A percentile compares a stretch with the other conserved stretches of the same genome.
These are phyloP conservation scores for Gnomoniopsis sp. DNA, from an alignment of 2,329 filamentous ascomycete species.

Conservation along the genomic window DNA sequence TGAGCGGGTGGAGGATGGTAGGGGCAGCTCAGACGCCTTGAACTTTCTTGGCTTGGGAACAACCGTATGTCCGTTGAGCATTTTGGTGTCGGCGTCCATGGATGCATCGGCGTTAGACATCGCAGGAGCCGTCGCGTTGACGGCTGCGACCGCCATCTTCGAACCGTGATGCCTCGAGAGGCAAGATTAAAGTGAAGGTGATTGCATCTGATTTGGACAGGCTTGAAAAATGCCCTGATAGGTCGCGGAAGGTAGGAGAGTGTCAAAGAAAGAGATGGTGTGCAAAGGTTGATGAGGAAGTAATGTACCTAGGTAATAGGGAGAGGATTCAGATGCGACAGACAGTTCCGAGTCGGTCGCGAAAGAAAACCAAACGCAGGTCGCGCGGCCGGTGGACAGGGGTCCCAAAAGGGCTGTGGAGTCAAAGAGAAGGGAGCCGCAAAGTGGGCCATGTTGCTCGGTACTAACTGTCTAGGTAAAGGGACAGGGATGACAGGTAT, in stretches of 20 bases:
- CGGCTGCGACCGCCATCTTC: slow-evolving; percentile 11
- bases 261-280: too few relatives aligned
- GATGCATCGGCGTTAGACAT: slow-evolving; percentile 3
- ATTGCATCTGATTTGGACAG: background rate
- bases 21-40: slow-evolving; percentile 71
- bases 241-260: too few relatives aligned
- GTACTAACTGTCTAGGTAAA: too few relatives aligned
- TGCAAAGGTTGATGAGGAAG: too few relatives aligned
- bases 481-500: background rate
- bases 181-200: background rate
- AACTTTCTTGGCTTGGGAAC: slow-evolving; percentile 43
- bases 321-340: too few relatives aligned
- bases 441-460: too few relatives aligned
- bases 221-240: background rate
- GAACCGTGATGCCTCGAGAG: slow-evolving; percentile 1
- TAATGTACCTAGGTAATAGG: too few relatives aligned
- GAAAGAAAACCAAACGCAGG: too few relatives aligned
- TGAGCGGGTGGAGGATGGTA: slow-evolving; percentile 68
- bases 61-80: slow-evolving; percentile 54
- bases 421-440: slow-evolving; percentile 7
- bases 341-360: too few relatives aligned
- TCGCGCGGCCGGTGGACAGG: background rate
- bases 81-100: slow-evolving; percentile 30
- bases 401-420: background rate
- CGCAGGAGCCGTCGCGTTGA: slow-evolving; percentile 5